Conservation (phyloP, 495 filamentous ascomycete species). For the Aspergillus mulundensis region DNA sequence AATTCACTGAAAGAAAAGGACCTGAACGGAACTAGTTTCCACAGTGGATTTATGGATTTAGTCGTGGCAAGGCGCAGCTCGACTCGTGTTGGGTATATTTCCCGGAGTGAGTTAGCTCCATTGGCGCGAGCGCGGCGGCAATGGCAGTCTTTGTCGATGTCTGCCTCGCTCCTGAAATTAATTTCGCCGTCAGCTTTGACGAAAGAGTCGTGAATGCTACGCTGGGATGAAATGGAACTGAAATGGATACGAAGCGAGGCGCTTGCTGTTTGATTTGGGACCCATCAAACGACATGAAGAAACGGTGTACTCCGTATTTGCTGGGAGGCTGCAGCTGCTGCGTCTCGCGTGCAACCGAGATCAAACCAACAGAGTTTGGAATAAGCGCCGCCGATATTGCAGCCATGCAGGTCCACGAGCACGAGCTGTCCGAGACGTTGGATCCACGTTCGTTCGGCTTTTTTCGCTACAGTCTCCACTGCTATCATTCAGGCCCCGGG, state of each 20-base stretch:
- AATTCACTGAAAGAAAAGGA: neutral
- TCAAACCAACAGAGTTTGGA: conserved; percentile 15
- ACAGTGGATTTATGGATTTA: neutral
- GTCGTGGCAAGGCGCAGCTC: conserved; percentile 6
- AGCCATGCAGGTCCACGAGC: neutral
- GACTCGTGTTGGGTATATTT: neutral
- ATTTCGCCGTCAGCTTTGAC: neutral
- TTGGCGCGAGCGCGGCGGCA: conserved; percentile 5
- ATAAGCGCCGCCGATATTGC: conserved; percentile 18
- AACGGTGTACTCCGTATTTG: neutral
- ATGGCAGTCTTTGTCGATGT: neutral
- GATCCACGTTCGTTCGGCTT: neutral
- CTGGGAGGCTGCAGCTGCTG: conserved; percentile 1
- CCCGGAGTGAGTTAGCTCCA: conserved; percentile 8
- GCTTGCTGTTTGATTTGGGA: neutral
- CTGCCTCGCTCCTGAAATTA: conserved; percentile 8
- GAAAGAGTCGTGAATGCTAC: neutral
- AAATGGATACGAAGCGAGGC: neutral
- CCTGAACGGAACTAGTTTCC: neutral
- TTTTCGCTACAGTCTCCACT: neutral
- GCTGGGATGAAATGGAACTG: neutral
- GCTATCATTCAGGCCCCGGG: neutral
- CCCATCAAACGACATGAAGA: conserved; percentile 2
- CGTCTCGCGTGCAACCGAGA: neutral
- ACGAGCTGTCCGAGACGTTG: neutral